Base-by-base conservation (phyloP, 2,329 filamentous ascomycete genomes). In the Penicillium glabrum region DNA sequence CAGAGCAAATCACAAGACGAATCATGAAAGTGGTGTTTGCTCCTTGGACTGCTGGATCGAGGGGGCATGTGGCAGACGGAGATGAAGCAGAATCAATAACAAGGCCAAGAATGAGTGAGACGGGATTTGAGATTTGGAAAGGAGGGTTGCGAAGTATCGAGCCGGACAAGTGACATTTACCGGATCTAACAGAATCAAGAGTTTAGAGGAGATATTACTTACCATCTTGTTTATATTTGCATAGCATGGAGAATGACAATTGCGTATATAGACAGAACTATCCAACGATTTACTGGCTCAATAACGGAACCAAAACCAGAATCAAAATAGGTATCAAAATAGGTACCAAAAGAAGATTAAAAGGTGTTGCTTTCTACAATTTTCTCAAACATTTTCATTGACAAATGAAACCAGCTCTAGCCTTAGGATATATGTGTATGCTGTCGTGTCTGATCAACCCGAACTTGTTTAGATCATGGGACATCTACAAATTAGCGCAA, bases 11-110 rank as follows among this genome's bases (percentile, higher is more conserved):
- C 41, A 70, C 89, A 86, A 83, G 83, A 61, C 80, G 93, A 57
- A 91, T 86, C 80, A 86, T 96, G 81, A 96, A 93, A 73, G 84
- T 98, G 9, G 93, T 96, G 1, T 98, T 96, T 78, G 89, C 91
- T 48, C 84, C 90, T 1, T 95, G 96, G 83, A 83, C 84, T 4
- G 75, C 78, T 2, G 82, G 81, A 1, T 79, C 79, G 59, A 78
- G 83, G 16, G 71, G 80, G 51, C 77, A 81, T 11, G 61, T 81
- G 52, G 67, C 76, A 1, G 78, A 77, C 8, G 85, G 84, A 26
- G 41, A 46, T 4, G 31, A 29, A 11, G n/a, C 11, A 39, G n/a
- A 27, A 31, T 21, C 7, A 29, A 45, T 26, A 27, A 10, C 47
- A 11, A 31, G 41, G 35, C 13, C 55, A 44, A 33, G 62, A 37